A percentile compares a stretch with the other conserved stretches of the same genome.
Conservation (phyloP, 2,329 filamentous ascomycete genomes). For the Phyllosticta capitalensis region DNA sequence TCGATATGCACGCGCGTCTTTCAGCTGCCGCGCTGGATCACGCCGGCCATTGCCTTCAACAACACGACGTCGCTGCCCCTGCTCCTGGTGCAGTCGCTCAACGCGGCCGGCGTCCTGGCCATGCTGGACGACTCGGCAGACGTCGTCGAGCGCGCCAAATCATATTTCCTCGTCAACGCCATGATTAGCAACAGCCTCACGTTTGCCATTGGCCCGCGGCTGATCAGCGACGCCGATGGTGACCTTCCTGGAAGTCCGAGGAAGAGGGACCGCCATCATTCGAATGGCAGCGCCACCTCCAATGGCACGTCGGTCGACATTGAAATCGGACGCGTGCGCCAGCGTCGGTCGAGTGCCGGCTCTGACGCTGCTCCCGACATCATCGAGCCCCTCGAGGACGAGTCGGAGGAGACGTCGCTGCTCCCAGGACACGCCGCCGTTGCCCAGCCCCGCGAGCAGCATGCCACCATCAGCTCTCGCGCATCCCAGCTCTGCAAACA, state of each 20-base stretch:
- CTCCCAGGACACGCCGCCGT: conserved; percentile 26
- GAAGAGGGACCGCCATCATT: conserved; percentile 19
- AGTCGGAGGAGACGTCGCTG: conserved; percentile 42
- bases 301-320: conserved; percentile 10
- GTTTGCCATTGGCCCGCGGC: conserved; percentile 52
- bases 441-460: conserved; percentile 14
- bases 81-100: conserved; percentile 43
- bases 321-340: conserved; percentile 11
- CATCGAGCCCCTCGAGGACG: conserved; percentile 17
- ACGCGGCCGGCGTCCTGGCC: conserved; percentile 47
- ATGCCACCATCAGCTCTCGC: conserved; percentile 21
- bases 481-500: conserved; percentile 26
- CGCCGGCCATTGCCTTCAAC: conserved; percentile 47
- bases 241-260: conserved; percentile 22
- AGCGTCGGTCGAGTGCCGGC: conserved; percentile 13
- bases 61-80: conserved; percentile 48
- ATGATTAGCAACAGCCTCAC: conserved; percentile 55
- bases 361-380: conserved; percentile 17
- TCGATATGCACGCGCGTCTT: conserved; percentile 35
- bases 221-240: conserved; percentile 42
- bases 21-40: conserved; percentile 44
- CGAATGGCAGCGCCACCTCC: conserved; percentile 14
- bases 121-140: conserved; percentile 34
- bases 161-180: conserved; percentile 57
- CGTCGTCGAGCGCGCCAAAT: conserved; percentile 51